Evolutionary conservation across 768 basidiomycete genomes (phyloP), one percentile per base, ranked within the genome.

Genomic region (Mrakia blollopis): DNA sequence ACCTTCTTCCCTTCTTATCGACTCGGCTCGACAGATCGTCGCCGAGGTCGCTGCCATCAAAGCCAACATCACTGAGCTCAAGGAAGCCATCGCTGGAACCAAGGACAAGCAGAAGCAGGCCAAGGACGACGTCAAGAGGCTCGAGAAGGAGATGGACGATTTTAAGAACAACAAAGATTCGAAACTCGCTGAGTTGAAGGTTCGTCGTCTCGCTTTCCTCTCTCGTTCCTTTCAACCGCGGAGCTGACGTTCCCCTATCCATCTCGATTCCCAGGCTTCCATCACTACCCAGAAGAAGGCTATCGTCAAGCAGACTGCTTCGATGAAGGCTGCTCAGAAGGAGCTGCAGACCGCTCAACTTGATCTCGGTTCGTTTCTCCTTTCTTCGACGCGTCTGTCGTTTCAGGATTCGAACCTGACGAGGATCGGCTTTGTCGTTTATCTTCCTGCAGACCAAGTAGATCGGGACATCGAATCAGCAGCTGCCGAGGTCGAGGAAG

Each of bases 151-250:
- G 82, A 98, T 99, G 94, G 89, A 89, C 74, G 97, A 98, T 85
- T 98, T 99, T 87, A 95, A 97, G 86, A 91, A 95, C 84, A 95
- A 99, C 85, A 97, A 97, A 83, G 97, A 98, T 71, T 93, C 94
- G 67, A 98, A 98, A 85, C 91, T 93, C 74, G 91, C 91, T 25
- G 92, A 98, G 82, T 88, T 98, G 79, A 97, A 95, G 86, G 95
- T 92, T 76, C 65, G 85, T 77, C 11, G 2, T n/a, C 32, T 25
- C 25, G 28, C 1, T 23, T 16, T 32, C 63, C 0, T 16, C 18
- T 35, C 32, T 13, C 68, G 52, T 67, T 72, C 74, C 65, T 11
- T 28, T 35, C 21, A 50, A 61, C 74, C 41, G 78, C 41, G 16
- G 47, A 50, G 16, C 18, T 50, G 2, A 7, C 7, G 5, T 21